Base-by-base conservation (phyloP, 176 grass and related monocot species). In the Avena sativa region DNA sequence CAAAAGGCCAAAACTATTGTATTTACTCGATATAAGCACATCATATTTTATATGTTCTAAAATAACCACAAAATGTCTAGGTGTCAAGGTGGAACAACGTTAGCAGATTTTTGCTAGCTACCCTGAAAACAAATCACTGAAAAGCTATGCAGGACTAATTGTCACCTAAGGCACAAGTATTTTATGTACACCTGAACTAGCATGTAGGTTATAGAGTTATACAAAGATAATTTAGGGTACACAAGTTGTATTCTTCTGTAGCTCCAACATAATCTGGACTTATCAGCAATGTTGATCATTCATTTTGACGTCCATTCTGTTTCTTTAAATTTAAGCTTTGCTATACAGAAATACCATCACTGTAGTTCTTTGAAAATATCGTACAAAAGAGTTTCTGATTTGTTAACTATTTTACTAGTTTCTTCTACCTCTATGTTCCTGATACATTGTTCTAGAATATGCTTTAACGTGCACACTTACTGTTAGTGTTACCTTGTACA, bases 401-500 rank as follows among this genome's bases (percentile, higher is more conserved):
- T 87, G 76, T 20, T 68, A 78, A 30, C 70, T 76, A 40, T 76
- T 88, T 12, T 76, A 76, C 61, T 79, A 44, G 32, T 32, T 32
- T 0, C 60, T 63, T 80, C 36, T 7, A 60, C 53, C 71, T 62
- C 20, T 86, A 38, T 83, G 25, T 21, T 85, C 43, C 1, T 84
- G 10, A 28, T 76, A 20, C 34, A 36, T 80, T 21, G 30, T 87
- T 79, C 15, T 59, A 14, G 73, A 25, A 79, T 79, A 19, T 79
- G 64, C 71, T 87, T 79, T 56, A 65, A 43, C 26, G 21, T 84
- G 43, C 74, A 61, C n/a, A 72, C 66, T 84, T 74, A 55, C 61
- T 32, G 10, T 55, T 55, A 38, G 25, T 87, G 23, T 60, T 74
- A 58, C 57, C 70, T 61, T 66, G 20, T 83, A 47, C 79, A 98